Evolutionary conservation across 208 protist genomes (phyloP).

Genomic region (Trypanosoma avium): DNA sequence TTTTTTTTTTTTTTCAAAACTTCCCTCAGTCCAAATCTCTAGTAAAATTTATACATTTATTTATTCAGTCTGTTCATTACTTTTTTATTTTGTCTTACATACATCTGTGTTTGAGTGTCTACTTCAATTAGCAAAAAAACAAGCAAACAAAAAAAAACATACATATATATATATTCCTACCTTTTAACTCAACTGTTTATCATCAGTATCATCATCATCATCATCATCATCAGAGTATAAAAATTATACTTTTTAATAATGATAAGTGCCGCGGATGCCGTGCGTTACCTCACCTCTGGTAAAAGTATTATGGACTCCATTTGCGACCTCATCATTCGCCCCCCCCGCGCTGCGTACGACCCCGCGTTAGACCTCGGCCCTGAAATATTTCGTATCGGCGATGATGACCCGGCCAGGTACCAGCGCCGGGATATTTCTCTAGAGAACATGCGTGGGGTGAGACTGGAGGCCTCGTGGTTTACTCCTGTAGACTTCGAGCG

Average conservation of each 20-base stretch:
- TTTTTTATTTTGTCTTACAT: too few relatives aligned
- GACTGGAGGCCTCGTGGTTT: conserved; percentile 84
- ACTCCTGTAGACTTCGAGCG: conserved; percentile 30
- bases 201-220: not conserved
- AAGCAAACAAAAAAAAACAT: too few relatives aligned
- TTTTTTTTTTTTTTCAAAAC: too few relatives aligned
- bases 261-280: conserved; percentile 39
- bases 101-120: too few relatives aligned
- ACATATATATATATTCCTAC: too few relatives aligned
- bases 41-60: too few relatives aligned
- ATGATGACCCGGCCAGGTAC: conserved; percentile 38
- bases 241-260: conserved; percentile 10
- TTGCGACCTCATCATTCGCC: conserved; percentile 88
- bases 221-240: not conserved
- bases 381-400: conserved; percentile 57
- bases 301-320: conserved; percentile 64
- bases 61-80: too few relatives aligned
- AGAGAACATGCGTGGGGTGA: conserved; percentile 80
- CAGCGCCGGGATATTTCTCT: conserved; percentile 73
- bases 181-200: not conserved
- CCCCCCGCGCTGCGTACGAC: conserved; percentile 63
- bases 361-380: conserved; percentile 55
- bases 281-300: conserved; percentile 38
- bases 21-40: too few relatives aligned
- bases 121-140: too few relatives aligned